Conservation (phyloP, 192 early-diverging fungal genomes). For the Spizellomyces sp. region DNA sequence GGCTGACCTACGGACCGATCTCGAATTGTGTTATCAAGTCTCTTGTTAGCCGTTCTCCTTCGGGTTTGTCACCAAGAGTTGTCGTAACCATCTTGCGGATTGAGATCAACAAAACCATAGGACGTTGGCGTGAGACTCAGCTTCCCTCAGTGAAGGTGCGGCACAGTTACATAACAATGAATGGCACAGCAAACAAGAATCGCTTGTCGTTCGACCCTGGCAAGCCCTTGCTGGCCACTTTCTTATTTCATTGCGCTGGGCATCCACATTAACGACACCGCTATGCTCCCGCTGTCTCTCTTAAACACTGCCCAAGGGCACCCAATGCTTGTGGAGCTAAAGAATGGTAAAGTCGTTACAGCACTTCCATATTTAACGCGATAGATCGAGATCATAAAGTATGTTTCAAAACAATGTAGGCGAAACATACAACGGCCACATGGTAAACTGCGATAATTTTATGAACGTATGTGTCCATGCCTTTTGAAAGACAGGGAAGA, state of each 20-base stretch:
- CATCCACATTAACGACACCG: not conserved
- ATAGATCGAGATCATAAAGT: not conserved
- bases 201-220: too few relatives aligned
- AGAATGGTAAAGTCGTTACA: slow-evolving; percentile 60
- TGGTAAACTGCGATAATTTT: slow-evolving; percentile 95
- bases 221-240: too few relatives aligned
- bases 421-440: slow-evolving; percentile 97
- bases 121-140: too few relatives aligned
- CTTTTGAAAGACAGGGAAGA: too few relatives aligned
- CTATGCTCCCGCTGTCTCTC: slow-evolving; percentile 89
- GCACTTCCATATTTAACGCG: not conserved
- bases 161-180: too few relatives aligned
- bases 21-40: slow-evolving; percentile 21
- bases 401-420: slow-evolving; percentile 41
- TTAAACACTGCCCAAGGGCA: slow-evolving; percentile 86
- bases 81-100: slow-evolving; percentile 21
- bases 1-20: slow-evolving; percentile 20
- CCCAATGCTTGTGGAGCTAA: slow-evolving; percentile 94
- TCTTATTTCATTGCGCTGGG: too few relatives aligned
- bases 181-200: too few relatives aligned
- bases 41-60: slow-evolving; percentile 10
- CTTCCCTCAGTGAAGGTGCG: too few relatives aligned
- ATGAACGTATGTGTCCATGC: slow-evolving; percentile 70
- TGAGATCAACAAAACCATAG: too few relatives aligned
- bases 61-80: slow-evolving; percentile 28